Conservation (phyloP, 2,329 filamentous ascomycete genomes). For the Trichoderma citrinoviride region DNA sequence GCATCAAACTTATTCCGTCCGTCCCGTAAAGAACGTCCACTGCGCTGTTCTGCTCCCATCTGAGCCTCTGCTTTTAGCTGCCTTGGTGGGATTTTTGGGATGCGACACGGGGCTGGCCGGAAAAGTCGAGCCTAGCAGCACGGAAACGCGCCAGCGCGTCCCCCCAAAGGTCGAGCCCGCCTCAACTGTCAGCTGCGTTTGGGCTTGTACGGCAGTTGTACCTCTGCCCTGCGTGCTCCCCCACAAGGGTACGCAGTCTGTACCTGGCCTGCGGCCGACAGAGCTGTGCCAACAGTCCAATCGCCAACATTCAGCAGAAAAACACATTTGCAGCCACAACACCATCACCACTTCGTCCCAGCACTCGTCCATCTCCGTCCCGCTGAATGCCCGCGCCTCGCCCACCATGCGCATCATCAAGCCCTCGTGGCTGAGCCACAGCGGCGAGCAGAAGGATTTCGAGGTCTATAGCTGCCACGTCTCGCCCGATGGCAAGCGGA, state of each 20-base stretch:
- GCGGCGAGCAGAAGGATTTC: conserved; percentile 95
- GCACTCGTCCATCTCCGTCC: background rate
- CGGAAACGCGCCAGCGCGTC: conserved; percentile 18
- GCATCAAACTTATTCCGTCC: conserved; percentile 16
- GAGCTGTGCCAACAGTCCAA: no score
- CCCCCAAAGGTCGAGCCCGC: no score
- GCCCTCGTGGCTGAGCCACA: conserved; percentile 93
- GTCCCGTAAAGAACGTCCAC: background rate
- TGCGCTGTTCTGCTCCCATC: background rate
- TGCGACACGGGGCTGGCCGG: conserved; percentile 11
- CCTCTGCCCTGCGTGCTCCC: no score
- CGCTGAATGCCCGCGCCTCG: conserved; percentile 22
- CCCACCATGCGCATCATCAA: conserved; percentile 78
- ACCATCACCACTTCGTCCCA: background rate
- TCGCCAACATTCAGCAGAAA: no score
- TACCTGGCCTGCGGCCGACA: no score
- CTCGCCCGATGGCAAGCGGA: conserved; percentile 85
- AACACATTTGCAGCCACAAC: background rate
- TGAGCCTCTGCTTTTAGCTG: background rate
- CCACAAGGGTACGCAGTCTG: no score
- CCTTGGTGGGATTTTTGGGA: background rate
- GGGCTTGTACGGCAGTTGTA: no score
- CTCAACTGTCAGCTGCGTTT: no score
- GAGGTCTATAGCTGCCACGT: conserved; percentile 98
- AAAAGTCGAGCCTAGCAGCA: background rate